Evolutionary conservation across 1,139 yeast genomes (phyloP).

Genomic region (Citeromyces hawaiiensis): DNA sequence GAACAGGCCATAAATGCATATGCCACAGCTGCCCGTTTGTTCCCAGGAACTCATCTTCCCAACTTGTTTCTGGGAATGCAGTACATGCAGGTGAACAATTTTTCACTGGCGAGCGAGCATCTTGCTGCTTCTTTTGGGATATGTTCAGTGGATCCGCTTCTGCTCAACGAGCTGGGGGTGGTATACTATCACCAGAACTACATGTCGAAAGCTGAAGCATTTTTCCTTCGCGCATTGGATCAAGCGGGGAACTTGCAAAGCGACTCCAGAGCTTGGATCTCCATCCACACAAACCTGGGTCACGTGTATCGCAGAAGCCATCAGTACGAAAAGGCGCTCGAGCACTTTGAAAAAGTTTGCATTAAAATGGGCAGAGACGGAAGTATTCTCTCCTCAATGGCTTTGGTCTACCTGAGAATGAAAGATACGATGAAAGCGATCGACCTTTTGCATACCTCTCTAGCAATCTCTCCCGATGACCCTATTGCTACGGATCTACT

Average conservation of each 20-base stretch:
- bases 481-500: conserved; percentile 76
- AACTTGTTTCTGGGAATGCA: conserved; percentile 92
- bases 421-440: conserved; percentile 59
- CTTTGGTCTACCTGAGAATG: conserved; percentile 62
- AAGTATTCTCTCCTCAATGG: conserved; percentile 73
- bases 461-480: conserved; percentile 70
- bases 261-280: conserved; percentile 75
- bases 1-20: conserved; percentile 97
- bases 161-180: conserved; percentile 88
- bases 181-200: conserved; percentile 69
- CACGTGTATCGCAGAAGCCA: conserved; percentile 74
- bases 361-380: conserved; percentile 61
- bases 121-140: conserved; percentile 61
- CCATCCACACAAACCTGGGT: conserved; percentile 82
- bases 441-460: conserved; percentile 65
- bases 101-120: conserved; percentile 78
- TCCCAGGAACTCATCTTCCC: conserved; percentile 92
- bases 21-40: conserved; percentile 86
- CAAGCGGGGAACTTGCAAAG: conserved; percentile 61
- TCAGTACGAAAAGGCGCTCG: conserved; percentile 51
- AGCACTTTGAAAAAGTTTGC: conserved; percentile 65
- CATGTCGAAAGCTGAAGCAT: conserved; percentile 53
- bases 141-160: conserved; percentile 75
- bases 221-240: conserved; percentile 57
- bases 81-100: conserved; percentile 76